Percentiles rank a stretch among this genome's conserved stretches.
Evolutionary conservation across 768 basidiomycete species (phyloP).

Genomic region (Lentinula guzmanii): DNA sequence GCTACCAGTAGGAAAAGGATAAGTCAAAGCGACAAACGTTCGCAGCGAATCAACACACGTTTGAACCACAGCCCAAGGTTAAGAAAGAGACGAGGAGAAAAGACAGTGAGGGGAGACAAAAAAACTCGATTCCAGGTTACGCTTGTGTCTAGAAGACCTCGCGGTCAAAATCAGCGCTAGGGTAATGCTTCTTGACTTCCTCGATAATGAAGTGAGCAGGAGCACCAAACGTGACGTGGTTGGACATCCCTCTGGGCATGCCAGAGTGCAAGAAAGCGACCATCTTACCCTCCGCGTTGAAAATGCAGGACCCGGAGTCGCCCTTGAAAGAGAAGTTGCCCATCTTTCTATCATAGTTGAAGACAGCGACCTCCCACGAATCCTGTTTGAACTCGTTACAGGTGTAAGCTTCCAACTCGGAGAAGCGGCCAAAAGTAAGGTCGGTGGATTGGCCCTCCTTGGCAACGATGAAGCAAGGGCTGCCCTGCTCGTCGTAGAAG

Average conservation of each 20-base stretch:
- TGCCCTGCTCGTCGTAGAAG: conserved; percentile 21
- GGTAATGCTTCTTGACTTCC: conserved; percentile 13
- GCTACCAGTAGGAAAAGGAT: no score
- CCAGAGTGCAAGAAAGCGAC: conserved; percentile 13
- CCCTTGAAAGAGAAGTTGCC: conserved; percentile 28
- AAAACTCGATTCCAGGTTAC: no score
- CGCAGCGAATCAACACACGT: no score
- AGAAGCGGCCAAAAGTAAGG: conserved; percentile 29
- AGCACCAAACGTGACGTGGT: conserved; percentile 19
- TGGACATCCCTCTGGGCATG: conserved; percentile 13
- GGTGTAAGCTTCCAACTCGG: conserved; percentile 25
- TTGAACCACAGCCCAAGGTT: no score
- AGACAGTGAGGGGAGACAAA: no score
- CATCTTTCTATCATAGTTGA: conserved; percentile 23
- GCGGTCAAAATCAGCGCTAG: neutral
- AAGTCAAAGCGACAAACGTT: no score
- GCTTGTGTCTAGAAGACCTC: neutral
- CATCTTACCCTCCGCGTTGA: conserved; percentile 20
- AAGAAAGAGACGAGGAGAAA: no score
- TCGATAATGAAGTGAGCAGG: conserved; percentile 18
- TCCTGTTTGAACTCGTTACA: conserved; percentile 17
- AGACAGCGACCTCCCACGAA: conserved; percentile 14
- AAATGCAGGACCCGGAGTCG: conserved; percentile 35
- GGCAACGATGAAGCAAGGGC: conserved; percentile 23
- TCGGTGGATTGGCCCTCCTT: conserved; percentile 30